A percentile compares a stretch with the other conserved stretches of the same genome.
Conservation (phyloP, 306 rosid species). For the Sicyos edulis region DNA sequence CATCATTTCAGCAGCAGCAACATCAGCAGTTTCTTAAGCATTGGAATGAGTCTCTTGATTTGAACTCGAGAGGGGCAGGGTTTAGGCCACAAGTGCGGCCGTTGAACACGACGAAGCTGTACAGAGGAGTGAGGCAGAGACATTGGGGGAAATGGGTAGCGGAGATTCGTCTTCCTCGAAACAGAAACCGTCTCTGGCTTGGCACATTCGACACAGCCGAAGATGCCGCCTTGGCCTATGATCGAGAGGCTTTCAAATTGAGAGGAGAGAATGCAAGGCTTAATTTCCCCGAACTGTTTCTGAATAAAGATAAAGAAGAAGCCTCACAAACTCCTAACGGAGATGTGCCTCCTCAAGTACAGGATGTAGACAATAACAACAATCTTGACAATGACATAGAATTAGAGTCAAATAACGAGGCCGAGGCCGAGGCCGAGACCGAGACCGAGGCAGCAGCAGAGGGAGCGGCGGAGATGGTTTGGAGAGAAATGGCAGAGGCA, state of each 20-base stretch:
- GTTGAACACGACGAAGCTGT: conserved; percentile 62
- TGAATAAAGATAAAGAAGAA: conserved; percentile 43
- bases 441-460: neutral
- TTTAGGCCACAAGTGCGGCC: conserved; percentile 59
- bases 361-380: conserved; percentile 26
- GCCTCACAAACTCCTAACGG: neutral
- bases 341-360: neutral
- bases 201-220: conserved; percentile 97
- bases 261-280: conserved; percentile 95
- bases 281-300: conserved; percentile 76
- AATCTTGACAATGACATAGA: conserved; percentile 42
- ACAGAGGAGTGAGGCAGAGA: conserved; percentile 92
- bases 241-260: conserved; percentile 82
- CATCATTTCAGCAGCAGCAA: conserved; percentile 29
- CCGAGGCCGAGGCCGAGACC: conserved; percentile 18
- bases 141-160: conserved; percentile 99
- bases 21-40: conserved; percentile 59
- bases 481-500: conserved; percentile 83
- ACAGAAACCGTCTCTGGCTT: conserved; percentile 87
- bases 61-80: conserved; percentile 55
- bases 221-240: conserved; percentile 96
- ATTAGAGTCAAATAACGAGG: conserved; percentile 44
- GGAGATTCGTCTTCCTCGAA: conserved; percentile 85
- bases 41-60: conserved; percentile 71
- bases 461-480: conserved; percentile 53